phyloP scores from a whole-genome alignment of 2,329 filamentous ascomycete genomes.

The Claviceps sorghi region DNA sequence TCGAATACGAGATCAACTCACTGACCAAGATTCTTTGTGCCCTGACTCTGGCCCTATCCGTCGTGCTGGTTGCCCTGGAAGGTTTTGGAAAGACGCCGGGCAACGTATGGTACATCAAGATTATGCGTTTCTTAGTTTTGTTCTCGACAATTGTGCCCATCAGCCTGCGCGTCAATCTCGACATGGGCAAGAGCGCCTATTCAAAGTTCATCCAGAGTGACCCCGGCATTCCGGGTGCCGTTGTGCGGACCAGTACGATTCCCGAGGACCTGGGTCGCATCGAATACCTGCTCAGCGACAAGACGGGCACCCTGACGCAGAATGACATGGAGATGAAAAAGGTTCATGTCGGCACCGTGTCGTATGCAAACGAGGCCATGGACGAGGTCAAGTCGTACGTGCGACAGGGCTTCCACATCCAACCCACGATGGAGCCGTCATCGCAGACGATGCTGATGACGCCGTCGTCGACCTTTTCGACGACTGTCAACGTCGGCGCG shows the following conservation, averaged over 20 bases:
- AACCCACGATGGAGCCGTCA: conserved; percentile 28
- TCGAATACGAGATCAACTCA: conserved; percentile 95
- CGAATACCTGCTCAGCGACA: conserved; percentile 91
- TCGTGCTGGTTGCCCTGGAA: conserved; percentile 77
- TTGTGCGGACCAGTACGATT: conserved; percentile 93
- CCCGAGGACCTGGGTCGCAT: conserved; percentile 92
- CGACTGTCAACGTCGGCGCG: conserved; percentile 44
- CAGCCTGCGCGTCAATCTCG: conserved; percentile 86
- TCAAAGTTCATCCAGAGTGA: conserved; percentile 92
- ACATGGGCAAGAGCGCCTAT: conserved; percentile 94
- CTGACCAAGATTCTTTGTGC: conserved; percentile 91
- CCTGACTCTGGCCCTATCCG: conserved; percentile 71
- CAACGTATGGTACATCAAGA: conserved; percentile 81
- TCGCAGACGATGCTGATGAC: conserved; percentile 48
- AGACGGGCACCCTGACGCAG: conserved; percentile 94
- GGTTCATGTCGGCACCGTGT: conserved; percentile 94
- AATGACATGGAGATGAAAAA: conserved; percentile 99
- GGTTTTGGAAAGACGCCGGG: conserved; percentile 56
- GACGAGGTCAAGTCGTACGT: conserved; percentile 86
- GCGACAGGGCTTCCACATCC: conserved; percentile 60
- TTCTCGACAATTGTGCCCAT: conserved; percentile 99
- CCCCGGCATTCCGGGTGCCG: conserved; percentile 73
- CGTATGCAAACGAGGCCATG: conserved; percentile 97
- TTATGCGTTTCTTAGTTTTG: conserved; percentile 92
- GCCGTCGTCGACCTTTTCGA: conserved; percentile 55